Conservation (phyloP, 805 yeast species). For the Zygosaccharomyces gambellarensis region DNA sequence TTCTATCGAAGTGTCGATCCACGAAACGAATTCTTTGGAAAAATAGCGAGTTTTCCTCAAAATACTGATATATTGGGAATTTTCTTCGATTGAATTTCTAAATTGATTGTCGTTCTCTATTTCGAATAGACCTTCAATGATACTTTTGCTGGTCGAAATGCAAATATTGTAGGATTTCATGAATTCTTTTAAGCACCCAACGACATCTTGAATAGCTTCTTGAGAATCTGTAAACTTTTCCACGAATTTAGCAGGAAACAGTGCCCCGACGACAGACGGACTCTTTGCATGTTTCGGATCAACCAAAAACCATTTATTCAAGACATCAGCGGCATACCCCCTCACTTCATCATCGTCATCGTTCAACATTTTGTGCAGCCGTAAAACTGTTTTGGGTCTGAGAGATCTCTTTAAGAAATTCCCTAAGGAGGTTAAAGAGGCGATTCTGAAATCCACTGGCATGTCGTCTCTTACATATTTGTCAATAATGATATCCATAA, state of each 20-base stretch:
- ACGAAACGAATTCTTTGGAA: neutral
- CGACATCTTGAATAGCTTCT: neutral
- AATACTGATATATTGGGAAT: conserved; percentile 20
- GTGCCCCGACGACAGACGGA: conserved; percentile 34
- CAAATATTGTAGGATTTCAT: conserved; percentile 18
- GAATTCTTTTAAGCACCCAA: conserved; percentile 12
- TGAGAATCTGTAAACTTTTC: conserved; percentile 1
- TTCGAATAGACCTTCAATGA: conserved; percentile 48
- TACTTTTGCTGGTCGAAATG: conserved; percentile 8
- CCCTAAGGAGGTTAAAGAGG: conserved; percentile 24
- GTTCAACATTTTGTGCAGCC: conserved; percentile 38
- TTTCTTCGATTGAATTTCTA: conserved; percentile 43
- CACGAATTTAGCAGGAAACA: conserved; percentile 17
- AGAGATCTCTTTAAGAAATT: conserved; percentile 9
- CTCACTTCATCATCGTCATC: conserved; percentile 71
- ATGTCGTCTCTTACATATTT: conserved; percentile 20
- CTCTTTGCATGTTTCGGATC: conserved; percentile 14
- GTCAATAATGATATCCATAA: conserved; percentile 10
- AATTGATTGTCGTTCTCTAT: conserved; percentile 66
- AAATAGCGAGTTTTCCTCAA: conserved; percentile 8
- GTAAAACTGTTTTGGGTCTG: conserved; percentile 17
- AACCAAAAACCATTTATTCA: conserved; percentile 34
- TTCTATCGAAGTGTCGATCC: neutral
- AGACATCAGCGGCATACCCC: conserved; percentile 40
- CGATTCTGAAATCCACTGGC: conserved; percentile 23